A percentile compares a stretch with the other conserved stretches of the same genome.
phyloP scores from a whole-genome alignment of 805 yeast genomes.

The Nakazawaea ambrosiae region DNA sequence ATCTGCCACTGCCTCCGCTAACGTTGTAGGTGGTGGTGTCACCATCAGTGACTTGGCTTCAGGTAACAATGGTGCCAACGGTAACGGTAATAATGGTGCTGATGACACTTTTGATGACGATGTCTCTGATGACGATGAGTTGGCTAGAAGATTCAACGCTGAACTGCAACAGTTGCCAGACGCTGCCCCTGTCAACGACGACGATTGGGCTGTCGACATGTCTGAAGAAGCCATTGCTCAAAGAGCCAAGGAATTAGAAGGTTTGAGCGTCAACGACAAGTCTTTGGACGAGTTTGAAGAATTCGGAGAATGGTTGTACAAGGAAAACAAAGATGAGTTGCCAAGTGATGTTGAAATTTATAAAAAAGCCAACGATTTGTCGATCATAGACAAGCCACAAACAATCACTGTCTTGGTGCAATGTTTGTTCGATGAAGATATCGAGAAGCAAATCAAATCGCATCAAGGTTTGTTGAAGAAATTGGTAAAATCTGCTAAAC shows the following conservation, averaged over 20 bases:
- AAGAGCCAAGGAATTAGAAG: conserved; percentile 84
- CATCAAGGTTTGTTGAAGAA: conserved; percentile 83
- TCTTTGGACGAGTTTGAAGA: conserved; percentile 51
- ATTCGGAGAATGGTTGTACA: conserved; percentile 81
- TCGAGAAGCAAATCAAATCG: conserved; percentile 60
- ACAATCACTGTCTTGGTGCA: conserved; percentile 91
- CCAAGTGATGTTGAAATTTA: conserved; percentile 87
- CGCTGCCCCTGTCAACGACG: conserved; percentile 68
- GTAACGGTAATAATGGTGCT: conserved; percentile 26
- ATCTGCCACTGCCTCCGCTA: conserved; percentile 84
- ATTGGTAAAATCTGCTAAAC: conserved; percentile 57
- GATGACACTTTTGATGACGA: conserved; percentile 29
- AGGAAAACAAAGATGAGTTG: conserved; percentile 43
- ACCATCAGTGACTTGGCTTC: conserved; percentile 75
- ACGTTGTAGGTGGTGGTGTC: conserved; percentile 82
- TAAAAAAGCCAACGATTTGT: conserved; percentile 79
- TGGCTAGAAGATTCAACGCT: conserved; percentile 73
- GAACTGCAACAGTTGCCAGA: conserved; percentile 69
- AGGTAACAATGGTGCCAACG: conserved; percentile 27
- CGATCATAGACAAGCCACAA: conserved; percentile 62
- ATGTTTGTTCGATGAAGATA: conserved; percentile 72
- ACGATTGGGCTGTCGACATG: conserved; percentile 97
- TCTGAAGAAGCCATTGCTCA: conserved; percentile 92
- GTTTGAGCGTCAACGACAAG: conserved; percentile 36
- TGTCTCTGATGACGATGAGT: conserved; percentile 62